Conservation (phyloP, 176 grass and related monocot species). For the Chloris gayana region DNA sequence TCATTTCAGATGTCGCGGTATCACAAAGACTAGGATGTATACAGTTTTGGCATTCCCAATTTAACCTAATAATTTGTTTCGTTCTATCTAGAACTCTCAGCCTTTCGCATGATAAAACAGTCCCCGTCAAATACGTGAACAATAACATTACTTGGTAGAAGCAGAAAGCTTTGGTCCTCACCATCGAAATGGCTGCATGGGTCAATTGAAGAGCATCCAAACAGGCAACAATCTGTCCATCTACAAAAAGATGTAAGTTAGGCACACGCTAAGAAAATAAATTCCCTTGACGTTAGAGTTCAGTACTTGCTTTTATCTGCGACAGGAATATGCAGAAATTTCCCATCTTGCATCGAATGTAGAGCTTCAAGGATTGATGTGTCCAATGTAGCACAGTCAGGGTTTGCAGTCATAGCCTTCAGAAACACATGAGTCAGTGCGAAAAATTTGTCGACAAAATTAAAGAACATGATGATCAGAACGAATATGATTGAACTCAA, state of each 20-base stretch:
- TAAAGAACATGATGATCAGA: background rate
- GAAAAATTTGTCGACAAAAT: background rate
- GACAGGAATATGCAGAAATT: constrained; percentile 88
- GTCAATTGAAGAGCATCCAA: constrained; percentile 82
- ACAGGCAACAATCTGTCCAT: constrained; percentile 64
- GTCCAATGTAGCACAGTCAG: constrained; percentile 60
- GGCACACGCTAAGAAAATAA: background rate
- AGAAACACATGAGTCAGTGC: background rate
- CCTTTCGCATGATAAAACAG: background rate
- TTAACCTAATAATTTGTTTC: background rate
- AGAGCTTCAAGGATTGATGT: constrained; percentile 87
- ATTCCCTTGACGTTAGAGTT: background rate
- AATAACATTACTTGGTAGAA: background rate
- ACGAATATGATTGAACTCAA: background rate
- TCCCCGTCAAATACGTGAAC: background rate
- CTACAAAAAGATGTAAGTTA: constrained; percentile 45
- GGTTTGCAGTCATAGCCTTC: constrained; percentile 76
- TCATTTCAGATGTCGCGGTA: background rate
- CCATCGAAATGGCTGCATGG: constrained; percentile 79
- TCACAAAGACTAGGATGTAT: background rate
- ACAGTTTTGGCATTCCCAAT: background rate
- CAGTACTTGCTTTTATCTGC: constrained; percentile 60
- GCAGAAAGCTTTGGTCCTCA: constrained; percentile 26
- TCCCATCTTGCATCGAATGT: constrained; percentile 77
- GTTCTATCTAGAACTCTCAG: background rate